A percentile compares a stretch with the other conserved stretches of the same genome.
These are phyloP conservation scores for Ichthyophthirius multifiliis DNA, from an alignment of 169 alveolate species.

Conservation along the genomic window DNA sequence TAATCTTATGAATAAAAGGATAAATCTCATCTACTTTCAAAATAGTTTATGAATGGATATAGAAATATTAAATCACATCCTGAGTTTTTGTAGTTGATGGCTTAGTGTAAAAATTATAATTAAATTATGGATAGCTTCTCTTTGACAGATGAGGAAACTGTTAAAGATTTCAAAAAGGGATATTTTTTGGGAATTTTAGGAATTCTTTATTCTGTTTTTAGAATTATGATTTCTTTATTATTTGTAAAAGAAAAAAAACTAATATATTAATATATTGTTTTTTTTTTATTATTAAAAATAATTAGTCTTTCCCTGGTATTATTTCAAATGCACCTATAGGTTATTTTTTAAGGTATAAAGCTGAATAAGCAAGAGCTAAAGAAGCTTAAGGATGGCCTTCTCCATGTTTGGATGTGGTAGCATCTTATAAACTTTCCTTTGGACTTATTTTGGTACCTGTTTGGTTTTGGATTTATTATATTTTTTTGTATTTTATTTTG, in stretches of 20 bases:
- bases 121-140: neutral
- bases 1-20: neutral
- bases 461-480: neutral
- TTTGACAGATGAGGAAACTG: neutral
- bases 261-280: neutral
- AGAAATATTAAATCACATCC: neutral
- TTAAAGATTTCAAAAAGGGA: neutral
- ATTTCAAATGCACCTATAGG: slow-evolving; percentile 56
- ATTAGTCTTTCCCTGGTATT: slow-evolving; percentile 55
- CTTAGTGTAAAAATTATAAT: neutral
- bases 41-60: neutral
- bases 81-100: neutral
- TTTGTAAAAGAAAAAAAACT: neutral
- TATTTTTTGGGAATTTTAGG: neutral
- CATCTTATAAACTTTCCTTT: slow-evolving; percentile 52
- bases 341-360: slow-evolving; percentile 12
- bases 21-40: neutral
- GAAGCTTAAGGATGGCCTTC: slow-evolving; percentile 50
- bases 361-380: slow-evolving; percentile 56
- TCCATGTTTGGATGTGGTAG: slow-evolving; percentile 64
- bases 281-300: neutral
- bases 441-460: slow-evolving; percentile 52
- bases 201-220: neutral
- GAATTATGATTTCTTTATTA: neutral
- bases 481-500: neutral